Percentiles rank a stretch among this genome's conserved stretches.
Evolutionary conservation across 768 basidiomycete genomes (phyloP).

Genomic region (Mycena venus): DNA sequence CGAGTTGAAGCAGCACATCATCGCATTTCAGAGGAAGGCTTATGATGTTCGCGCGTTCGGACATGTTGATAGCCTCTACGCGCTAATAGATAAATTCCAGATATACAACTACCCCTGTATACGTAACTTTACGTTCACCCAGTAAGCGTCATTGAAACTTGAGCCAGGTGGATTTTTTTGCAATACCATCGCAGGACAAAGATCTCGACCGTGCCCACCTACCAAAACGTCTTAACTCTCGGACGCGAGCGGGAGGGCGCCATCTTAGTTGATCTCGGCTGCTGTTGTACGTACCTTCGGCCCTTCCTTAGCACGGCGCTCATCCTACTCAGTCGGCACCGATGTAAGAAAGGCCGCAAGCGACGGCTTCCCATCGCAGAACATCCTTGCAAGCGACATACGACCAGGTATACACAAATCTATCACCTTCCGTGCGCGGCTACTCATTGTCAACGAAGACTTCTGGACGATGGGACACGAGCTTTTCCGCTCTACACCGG

Average conservation of each 20-base stretch:
- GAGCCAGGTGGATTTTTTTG: not conserved
- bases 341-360: conserved; percentile 5
- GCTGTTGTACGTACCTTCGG: not conserved
- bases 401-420: not conserved
- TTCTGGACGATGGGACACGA: not conserved
- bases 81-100: not conserved
- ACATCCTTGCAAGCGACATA: not conserved
- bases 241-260: not conserved
- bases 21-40: not conserved
- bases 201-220: not conserved
- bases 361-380: not conserved
- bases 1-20: conserved; percentile 1
- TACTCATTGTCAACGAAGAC: not conserved
- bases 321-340: not conserved
- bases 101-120: not conserved
- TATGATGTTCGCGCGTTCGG: not conserved
- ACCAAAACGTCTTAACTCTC: not conserved
- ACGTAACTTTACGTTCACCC: not conserved
- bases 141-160: not conserved
- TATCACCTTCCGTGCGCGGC: not conserved
- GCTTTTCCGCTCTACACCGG: not conserved
- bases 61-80: not conserved
- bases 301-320: not conserved
- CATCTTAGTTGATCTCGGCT: not conserved
- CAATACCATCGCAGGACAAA: not conserved